Base-by-base conservation (phyloP, 1,284 basidiomycete genomes). In the Crepidotus sp. region DNA sequence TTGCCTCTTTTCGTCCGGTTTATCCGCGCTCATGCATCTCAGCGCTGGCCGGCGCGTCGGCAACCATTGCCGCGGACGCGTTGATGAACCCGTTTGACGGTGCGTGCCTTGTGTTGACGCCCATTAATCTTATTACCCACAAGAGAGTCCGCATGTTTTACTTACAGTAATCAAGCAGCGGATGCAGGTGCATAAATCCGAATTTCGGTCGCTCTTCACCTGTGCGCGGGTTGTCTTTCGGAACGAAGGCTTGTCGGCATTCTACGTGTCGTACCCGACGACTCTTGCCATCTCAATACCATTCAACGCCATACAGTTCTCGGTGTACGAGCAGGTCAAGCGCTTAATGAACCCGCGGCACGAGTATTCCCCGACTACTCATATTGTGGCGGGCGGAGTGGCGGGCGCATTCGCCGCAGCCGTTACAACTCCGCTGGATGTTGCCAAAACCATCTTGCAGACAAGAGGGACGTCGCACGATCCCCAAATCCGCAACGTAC, bases 21-120 rank as follows among this genome's bases (percentile, higher is more conserved):
- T 45, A 41, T 37, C 17, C 24, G 34, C 31, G 33, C 50, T 52
- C 17, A 49, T 25, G 14, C 8, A 11, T 5, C 22, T 24, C 35
- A 86, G 94, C 94, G 14, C 59, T 95, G 19, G 96, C 96, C 21
- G 96, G 96, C 54, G 95, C 93, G 42, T 80, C 84, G 1, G 96
- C 96, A 0, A 98, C 95, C 15, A 88, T 96, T 56, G 88, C 92
- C 2, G 87, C 87, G 46, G 96, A 99, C 68, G 95, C 95, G 6
- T 72, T 98, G 48, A 99, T 99, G 96, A 99, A 98, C 65, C 96
- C 96, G 3, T 99, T 99, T 61, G 96, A 99, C 67, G 93, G 93
- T 95, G 62, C 61, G 80, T 64, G 35, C 31, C 18, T 31, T 19
- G 51, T 35, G 45, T 14, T 27, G 46, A 35, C 36, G 18, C 40